These are phyloP conservation scores for Cyclotella baltica DNA, from an alignment of 108 stramenopile genomes.

Conservation along the genomic window DNA sequence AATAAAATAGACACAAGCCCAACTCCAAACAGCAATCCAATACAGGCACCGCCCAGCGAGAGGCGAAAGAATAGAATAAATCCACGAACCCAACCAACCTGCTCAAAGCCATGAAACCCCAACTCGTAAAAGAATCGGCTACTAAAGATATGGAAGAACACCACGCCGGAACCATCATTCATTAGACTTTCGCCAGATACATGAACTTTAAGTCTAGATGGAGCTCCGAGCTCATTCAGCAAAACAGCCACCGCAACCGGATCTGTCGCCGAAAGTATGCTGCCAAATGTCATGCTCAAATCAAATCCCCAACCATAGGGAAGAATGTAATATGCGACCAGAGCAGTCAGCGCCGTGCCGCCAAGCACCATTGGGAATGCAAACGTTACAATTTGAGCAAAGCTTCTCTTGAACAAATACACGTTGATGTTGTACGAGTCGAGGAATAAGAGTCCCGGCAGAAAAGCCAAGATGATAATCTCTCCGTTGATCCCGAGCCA, in stretches of 20 bases:
- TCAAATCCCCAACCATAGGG: slow-evolving; percentile 54
- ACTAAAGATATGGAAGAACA: slow-evolving; percentile 76
- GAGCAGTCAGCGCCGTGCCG: slow-evolving; percentile 43
- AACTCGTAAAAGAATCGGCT: slow-evolving; percentile 24
- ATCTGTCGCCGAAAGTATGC: slow-evolving; percentile 78
- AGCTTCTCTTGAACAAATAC: slow-evolving; percentile 58
- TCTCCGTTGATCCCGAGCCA: slow-evolving; percentile 79
- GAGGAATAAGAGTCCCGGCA: slow-evolving; percentile 90
- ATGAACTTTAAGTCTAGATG: slow-evolving; percentile 71
- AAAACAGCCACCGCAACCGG: slow-evolving; percentile 50
- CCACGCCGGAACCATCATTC: slow-evolving; percentile 84
- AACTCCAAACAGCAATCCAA: slow-evolving; percentile 78
- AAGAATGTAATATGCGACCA: slow-evolving; percentile 45
- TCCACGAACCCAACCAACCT: slow-evolving; percentile 37
- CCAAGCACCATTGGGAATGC: slow-evolving; percentile 84
- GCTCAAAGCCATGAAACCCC: slow-evolving; percentile 33
- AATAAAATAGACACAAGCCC: slow-evolving; percentile 54
- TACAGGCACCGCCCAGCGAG: slow-evolving; percentile 74
- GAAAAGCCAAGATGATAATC: slow-evolving; percentile 82
- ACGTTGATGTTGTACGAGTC: slow-evolving; percentile 80
- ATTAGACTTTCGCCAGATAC: slow-evolving; percentile 51
- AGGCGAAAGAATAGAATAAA: slow-evolving; percentile 76
- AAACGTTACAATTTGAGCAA: slow-evolving; percentile 75
- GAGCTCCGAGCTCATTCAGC: slow-evolving; percentile 65
- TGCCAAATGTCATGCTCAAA: slow-evolving; percentile 56